Evolutionary conservation across 2,329 filamentous ascomycete genomes (phyloP).

Genomic region (Penicillium sp.): DNA sequence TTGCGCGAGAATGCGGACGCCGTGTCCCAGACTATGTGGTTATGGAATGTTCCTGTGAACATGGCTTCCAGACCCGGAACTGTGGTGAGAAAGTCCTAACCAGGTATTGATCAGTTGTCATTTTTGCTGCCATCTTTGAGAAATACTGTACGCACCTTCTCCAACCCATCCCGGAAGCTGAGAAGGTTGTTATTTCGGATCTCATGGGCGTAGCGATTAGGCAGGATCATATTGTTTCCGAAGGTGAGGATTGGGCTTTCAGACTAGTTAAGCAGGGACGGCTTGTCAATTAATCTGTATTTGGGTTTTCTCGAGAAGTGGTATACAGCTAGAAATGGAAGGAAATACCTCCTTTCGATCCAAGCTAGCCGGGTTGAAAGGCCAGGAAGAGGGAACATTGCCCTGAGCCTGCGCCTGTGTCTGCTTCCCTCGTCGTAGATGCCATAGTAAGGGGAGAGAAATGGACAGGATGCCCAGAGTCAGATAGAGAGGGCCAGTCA

Average conservation of each 20-base stretch:
- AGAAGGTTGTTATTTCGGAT: constrained; percentile 6
- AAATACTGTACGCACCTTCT: neutral
- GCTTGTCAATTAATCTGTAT: neutral
- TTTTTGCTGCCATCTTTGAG: neutral
- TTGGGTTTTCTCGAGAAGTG: neutral
- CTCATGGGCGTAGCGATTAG: constrained; percentile 3
- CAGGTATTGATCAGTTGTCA: neutral
- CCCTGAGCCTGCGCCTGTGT: neutral
- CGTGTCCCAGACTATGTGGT: constrained; percentile 7
- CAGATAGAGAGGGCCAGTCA: neutral
- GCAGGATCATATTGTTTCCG: constrained; percentile 1
- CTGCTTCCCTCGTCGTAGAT: neutral
- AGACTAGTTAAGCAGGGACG: neutral
- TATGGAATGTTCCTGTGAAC: constrained; percentile 2
- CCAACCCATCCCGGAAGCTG: neutral
- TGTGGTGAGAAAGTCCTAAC: constrained; percentile 5
- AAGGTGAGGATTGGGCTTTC: constrained; percentile 6
- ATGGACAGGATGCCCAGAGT: neutral
- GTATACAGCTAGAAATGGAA: neutral
- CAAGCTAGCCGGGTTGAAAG: neutral
- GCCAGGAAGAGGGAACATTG: neutral
- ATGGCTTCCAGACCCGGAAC: constrained; percentile 5
- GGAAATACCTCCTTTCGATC: neutral
- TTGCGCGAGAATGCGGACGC: constrained; percentile 6
- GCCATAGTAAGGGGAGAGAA: neutral